phyloP scores from a whole-genome alignment of 1,284 basidiomycete genomes.

The Ustilago loliicola region DNA sequence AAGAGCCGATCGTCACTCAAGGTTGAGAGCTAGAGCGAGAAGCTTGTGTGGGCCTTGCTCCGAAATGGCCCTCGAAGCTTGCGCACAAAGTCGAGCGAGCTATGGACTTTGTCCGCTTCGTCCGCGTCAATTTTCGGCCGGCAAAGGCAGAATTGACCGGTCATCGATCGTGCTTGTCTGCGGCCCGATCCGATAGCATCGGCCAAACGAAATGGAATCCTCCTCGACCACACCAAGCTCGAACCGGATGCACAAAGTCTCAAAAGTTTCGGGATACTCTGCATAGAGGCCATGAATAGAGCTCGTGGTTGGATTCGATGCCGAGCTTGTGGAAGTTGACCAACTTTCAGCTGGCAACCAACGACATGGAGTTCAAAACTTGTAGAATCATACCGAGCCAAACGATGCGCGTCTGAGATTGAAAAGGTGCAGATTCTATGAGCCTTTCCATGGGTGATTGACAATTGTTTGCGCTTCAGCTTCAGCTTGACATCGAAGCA shows the following conservation, averaged over 20 bases:
- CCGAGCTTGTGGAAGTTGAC: conserved; percentile 11
- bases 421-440: conserved; percentile 7
- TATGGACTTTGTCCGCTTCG: conserved; percentile 24
- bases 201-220: neutral
- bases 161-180: neutral
- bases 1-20: conserved; percentile 16
- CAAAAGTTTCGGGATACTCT: neutral
- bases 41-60: conserved; percentile 1
- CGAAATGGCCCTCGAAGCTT: conserved; percentile 12
- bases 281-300: neutral
- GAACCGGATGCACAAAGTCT: neutral
- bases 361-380: neutral
- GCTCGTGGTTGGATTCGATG: neutral
- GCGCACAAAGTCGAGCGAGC: no score
- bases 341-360: neutral
- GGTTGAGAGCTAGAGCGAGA: neutral
- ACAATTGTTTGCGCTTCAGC: neutral
- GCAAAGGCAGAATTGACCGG: conserved; percentile 7
- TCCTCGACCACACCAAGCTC: neutral
- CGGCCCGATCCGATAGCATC: conserved; percentile 16
- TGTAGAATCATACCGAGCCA: conserved; percentile 17
- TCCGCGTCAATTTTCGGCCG: conserved; percentile 25
- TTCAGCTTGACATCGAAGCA: neutral
- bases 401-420: conserved; percentile 19
- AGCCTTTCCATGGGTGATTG: neutral